Conservation (phyloP, 805 yeast genomes). For the Wickerhamomyces alni region DNA sequence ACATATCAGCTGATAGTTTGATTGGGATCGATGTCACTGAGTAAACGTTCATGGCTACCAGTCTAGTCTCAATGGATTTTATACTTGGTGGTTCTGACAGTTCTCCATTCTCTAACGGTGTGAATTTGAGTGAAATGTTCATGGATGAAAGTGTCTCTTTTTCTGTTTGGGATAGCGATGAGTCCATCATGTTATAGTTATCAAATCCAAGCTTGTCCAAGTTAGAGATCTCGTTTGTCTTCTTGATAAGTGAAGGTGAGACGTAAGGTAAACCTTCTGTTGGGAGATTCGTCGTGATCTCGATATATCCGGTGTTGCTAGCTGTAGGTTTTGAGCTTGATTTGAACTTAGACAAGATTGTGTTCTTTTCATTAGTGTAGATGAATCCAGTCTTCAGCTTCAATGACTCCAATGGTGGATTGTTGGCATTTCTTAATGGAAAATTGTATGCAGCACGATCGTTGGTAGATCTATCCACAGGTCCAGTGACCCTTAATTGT, state of each 20-base stretch:
- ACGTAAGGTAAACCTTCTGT: conserved; percentile 30
- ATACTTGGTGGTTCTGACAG: conserved; percentile 24
- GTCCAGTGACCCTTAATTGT: conserved; percentile 9
- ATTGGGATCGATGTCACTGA: conserved; percentile 37
- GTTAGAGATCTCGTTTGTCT: conserved; percentile 28
- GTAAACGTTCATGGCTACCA: conserved; percentile 27
- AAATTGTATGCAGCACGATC: conserved; percentile 5
- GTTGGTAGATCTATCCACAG: background rate
- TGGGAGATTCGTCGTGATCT: conserved; percentile 26
- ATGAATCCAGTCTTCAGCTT: conserved; percentile 11
- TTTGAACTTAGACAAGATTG: background rate
- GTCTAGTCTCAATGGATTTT: conserved; percentile 23
- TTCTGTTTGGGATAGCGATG: conserved; percentile 24
- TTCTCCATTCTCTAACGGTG: conserved; percentile 17
- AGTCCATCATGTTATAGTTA: conserved; percentile 26
- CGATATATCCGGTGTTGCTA: conserved; percentile 24
- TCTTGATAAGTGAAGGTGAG: conserved; percentile 31
- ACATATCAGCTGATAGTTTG: conserved; percentile 29
- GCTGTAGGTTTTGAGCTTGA: background rate
- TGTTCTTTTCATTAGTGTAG: conserved; percentile 2
- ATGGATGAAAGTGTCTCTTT: conserved; percentile 21
- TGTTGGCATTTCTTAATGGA: conserved; percentile 17
- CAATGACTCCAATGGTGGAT: conserved; percentile 12
- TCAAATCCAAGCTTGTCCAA: conserved; percentile 28
- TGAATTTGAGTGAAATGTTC: conserved; percentile 24